Base-by-base conservation (phyloP, 2,329 filamentous ascomycete species). In the Fusarium multiceps region DNA sequence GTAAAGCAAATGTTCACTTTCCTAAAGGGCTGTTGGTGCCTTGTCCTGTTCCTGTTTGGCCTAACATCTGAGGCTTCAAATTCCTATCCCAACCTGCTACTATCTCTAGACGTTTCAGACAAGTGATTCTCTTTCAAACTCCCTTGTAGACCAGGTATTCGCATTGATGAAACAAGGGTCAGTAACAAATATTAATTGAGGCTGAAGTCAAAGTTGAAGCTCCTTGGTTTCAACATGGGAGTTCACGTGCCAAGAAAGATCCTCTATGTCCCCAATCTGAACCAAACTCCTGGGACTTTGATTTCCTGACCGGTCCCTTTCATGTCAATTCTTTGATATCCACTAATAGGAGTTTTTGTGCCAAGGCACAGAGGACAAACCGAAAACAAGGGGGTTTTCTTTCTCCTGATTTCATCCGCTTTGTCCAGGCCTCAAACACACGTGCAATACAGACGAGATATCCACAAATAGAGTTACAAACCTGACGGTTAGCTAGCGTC, bases 161-260 rank as follows among this genome's bases (percentile, higher is more conserved):
- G 66, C 66, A 69, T 68, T 46, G 45, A 68, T 59, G 27, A 30
- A 49, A 20, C 63, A 56, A 62, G 67, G 68, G 49, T 49, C 55
- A 46, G 46, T 45, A 42, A 27, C 49, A 59, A 28, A 49, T 37
- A 47, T 40, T 47, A 18, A 53, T 25, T 57, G 55, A 66, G 45
- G 42, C 37, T 50, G 41, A 23, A 40, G 51, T 65, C 28, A 50
- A 61, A n/a, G 41, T 25, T 2, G 53, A 53, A 34, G 58, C 54
- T 59, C 42, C 21, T 23, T 43, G 49, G 62, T 54, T 69, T 70
- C 62, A 69, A 46, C 61, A 48, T 61, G 63, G 40, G 55, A 46
- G 28, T 49, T 55, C 45, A 62, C 20, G 11, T 70, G 53, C 66
- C 61, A 69, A 62, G 54, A 32, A 55, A 56, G 46, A 49, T 55